Conservation (phyloP, 2,329 filamentous ascomycete genomes). For the Pleomassaria siparia region DNA sequence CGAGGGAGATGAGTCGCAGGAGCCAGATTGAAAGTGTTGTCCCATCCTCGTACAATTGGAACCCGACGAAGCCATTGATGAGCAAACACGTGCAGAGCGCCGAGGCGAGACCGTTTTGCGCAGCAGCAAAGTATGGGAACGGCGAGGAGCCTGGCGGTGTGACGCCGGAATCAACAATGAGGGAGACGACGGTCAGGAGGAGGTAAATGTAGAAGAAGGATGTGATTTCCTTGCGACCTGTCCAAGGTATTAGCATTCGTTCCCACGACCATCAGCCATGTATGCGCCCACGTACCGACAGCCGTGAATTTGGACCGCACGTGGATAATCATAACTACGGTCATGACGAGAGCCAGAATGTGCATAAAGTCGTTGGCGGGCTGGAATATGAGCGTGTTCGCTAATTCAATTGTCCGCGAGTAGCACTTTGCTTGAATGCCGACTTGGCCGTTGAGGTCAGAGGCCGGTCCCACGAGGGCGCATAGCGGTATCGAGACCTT, state of each 20-base stretch:
- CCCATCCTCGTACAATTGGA: slow-evolving; percentile 97
- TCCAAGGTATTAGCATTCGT: slow-evolving; percentile 16
- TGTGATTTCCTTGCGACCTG: slow-evolving; percentile 70
- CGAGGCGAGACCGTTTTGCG: slow-evolving; percentile 81
- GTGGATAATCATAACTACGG: slow-evolving; percentile 95
- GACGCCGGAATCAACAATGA: slow-evolving; percentile 90
- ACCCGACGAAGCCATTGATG: slow-evolving; percentile 97
- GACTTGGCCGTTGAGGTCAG: slow-evolving; percentile 64
- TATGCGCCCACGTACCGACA: slow-evolving; percentile 66
- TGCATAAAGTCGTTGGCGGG: slow-evolving; percentile 89
- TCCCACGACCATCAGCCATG: slow-evolving; percentile 57
- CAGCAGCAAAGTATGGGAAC: slow-evolving; percentile 89
- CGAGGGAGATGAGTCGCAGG: slow-evolving; percentile 73
- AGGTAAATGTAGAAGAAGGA: slow-evolving; percentile 98
- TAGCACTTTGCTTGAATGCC: slow-evolving; percentile 90
- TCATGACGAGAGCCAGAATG: slow-evolving; percentile 88
- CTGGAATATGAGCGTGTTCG: slow-evolving; percentile 98
- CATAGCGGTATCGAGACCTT: slow-evolving; percentile 86
- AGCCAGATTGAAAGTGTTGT: slow-evolving; percentile 94
- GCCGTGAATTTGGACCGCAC: slow-evolving; percentile 97
- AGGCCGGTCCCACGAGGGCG: slow-evolving; percentile 76
- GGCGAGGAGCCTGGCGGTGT: slow-evolving; percentile 77
- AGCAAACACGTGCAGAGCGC: slow-evolving; percentile 85
- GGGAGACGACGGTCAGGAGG: slow-evolving; percentile 81
- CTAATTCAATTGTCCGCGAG: slow-evolving; percentile 90